These are phyloP conservation scores for Apophysomyces variabilis DNA, from an alignment of 371 early-diverging fungal species.

Conservation along the genomic window DNA sequence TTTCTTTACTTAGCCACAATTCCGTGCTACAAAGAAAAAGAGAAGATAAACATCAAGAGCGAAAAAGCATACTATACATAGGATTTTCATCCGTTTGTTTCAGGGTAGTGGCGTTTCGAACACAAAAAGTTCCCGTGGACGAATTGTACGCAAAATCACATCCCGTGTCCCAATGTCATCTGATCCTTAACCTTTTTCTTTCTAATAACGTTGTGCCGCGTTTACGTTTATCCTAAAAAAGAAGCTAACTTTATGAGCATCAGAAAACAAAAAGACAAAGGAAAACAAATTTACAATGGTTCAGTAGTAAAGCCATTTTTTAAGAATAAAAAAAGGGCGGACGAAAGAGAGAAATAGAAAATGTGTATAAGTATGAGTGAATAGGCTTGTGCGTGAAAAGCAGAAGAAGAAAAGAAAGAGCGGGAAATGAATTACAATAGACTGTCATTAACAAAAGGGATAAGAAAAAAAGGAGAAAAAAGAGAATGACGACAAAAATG, in stretches of 20 bases:
- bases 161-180: neutral
- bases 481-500: neutral
- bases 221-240: neutral
- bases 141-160: neutral
- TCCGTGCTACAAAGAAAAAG: neutral
- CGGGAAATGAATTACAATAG: neutral
- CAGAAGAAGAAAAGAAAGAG: neutral
- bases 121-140: conserved; percentile 11
- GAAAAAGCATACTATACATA: no score
- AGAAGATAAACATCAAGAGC: no score
- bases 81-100: neutral
- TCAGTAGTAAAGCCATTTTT: no score
- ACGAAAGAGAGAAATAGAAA: neutral
- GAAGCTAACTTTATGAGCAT: conserved; percentile 3
- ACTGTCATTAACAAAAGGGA: no score
- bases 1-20: neutral
- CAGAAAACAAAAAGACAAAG: neutral
- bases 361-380: neutral
- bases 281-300: neutral
- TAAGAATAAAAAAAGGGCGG: no score
- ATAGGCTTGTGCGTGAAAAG: no score
- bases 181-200: neutral
- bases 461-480: neutral
- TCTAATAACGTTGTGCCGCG: conserved; percentile 1
- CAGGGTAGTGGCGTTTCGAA: neutral